A percentile compares a stretch with the other conserved stretches of the same genome.
Conservation (phyloP, 2,329 filamentous ascomycete genomes). For the Elsinoe fawcettii region DNA sequence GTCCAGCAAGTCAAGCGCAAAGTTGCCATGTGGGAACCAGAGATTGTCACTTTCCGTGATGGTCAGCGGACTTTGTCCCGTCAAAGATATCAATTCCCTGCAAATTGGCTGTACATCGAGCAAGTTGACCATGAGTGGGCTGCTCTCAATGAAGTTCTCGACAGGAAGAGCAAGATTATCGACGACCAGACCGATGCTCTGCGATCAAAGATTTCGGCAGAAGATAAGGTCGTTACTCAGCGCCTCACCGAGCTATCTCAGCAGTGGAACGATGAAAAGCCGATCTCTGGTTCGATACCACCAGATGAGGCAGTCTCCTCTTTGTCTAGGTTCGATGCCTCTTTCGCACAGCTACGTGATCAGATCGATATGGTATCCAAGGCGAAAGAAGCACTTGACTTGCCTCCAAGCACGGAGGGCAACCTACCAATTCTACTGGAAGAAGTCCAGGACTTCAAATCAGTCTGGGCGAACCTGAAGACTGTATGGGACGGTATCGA, state of each 20-base stretch:
- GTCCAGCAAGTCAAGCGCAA: slow-evolving; percentile 95
- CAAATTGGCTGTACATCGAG: slow-evolving; percentile 91
- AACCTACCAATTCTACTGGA: slow-evolving; percentile 81
- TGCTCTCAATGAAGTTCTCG: slow-evolving; percentile 81
- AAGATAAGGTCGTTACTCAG: slow-evolving; percentile 83
- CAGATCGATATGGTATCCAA: slow-evolving; percentile 91
- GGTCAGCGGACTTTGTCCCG: slow-evolving; percentile 86
- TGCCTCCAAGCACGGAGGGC: slow-evolving; percentile 71
- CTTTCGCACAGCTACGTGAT: slow-evolving; percentile 74
- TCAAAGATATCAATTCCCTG: slow-evolving; percentile 87
- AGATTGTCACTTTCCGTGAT: slow-evolving; percentile 92
- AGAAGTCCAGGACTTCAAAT: slow-evolving; percentile 97
- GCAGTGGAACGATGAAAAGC: slow-evolving; percentile 95
- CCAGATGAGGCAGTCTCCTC: slow-evolving; percentile 81
- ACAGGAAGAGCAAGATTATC: slow-evolving; percentile 88
- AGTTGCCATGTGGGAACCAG: slow-evolving; percentile 87
- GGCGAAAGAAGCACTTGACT: slow-evolving; percentile 91
- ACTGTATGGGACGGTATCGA: slow-evolving; percentile 96
- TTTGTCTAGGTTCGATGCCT: slow-evolving; percentile 71
- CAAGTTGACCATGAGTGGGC: slow-evolving; percentile 97
- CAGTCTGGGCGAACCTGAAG: slow-evolving; percentile 90
- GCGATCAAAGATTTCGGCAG: slow-evolving; percentile 85
- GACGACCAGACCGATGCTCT: slow-evolving; percentile 93
- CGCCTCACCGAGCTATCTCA: slow-evolving; percentile 77
- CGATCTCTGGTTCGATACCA: slow-evolving; percentile 86